Evolutionary conservation across 495 filamentous ascomycete species (phyloP), one percentile per base, ranked within the genome.

Genomic region (Tuber melanosporum): DNA sequence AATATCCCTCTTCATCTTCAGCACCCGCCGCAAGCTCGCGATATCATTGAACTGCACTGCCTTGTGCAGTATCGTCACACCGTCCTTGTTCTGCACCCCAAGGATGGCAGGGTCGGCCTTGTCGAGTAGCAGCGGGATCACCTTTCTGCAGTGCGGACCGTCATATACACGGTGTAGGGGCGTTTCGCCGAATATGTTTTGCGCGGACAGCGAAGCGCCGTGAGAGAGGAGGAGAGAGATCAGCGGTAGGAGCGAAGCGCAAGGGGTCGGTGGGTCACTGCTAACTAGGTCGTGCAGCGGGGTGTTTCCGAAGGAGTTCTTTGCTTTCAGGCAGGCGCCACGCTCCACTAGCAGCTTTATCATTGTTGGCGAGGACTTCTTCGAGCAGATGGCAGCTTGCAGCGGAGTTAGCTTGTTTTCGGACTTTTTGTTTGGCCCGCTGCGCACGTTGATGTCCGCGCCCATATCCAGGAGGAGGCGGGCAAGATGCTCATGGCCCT

Each of bases 401-500:
- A 77, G 75, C 62, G 52, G 52, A 26, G 75, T 52, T 8, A 42
- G 69, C 45, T 41, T 26, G 3, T 74, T 42, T 17, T 43, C 26
- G 12, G 7, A 44, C 70, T 66, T 39, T 70, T 45, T 70, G 41
- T 42, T n/a, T n/a, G n/a, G 20, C 17, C 62, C 39, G 10, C 62
- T 62, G 22, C 32, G 39, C 26, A 57, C 39, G 46, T 74, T 73
- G 43, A 70, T 19, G 41, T 76, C 39, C 19, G 69, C 42, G 14
- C 75, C 71, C 46, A 66, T 73, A 14, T 74, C 39, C 42, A 77
- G 5, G 5, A 74, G 75, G 19, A 74, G 75, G 20, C 5, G 42
- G 32, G 70, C 75, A 26, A 74, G 36, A 1, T 57, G 32, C 47
- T 73, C 71, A n/a, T 76, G n/a, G 20, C 71, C 52, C 10, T 39